phyloP scores from a whole-genome alignment of 768 basidiomycete genomes.

The Vishniacozyma victoriae region DNA sequence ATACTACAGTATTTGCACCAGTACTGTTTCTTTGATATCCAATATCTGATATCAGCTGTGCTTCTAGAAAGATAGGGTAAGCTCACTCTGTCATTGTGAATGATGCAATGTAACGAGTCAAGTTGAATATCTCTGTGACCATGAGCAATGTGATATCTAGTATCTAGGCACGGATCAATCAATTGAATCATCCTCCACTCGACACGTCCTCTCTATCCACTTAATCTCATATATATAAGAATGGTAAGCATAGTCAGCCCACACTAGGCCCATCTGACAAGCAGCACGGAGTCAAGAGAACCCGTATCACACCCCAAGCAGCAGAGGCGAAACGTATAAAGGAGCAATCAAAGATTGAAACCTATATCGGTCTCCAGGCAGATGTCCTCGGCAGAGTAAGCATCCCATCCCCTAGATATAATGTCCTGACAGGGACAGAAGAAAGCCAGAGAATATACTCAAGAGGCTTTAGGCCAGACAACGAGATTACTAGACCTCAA shows the following conservation, averaged over 20 bases:
- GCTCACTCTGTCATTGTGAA: slow-evolving; percentile 36
- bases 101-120: neutral
- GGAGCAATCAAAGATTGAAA: slow-evolving; percentile 68
- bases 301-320: slow-evolving; percentile 35
- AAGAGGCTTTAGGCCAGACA: slow-evolving; percentile 71
- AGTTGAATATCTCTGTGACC: neutral
- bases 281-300: slow-evolving; percentile 49
- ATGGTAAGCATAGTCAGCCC: neutral
- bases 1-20: slow-evolving; percentile 97
- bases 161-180: too few species aligned
- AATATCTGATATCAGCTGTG: slow-evolving; percentile 30
- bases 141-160: too few species aligned
- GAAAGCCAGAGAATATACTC: slow-evolving; percentile 60
- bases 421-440: slow-evolving; percentile 53
- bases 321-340: slow-evolving; percentile 62
- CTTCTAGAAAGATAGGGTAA: neutral
- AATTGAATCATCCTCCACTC: neutral
- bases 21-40: slow-evolving; percentile 54
- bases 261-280: neutral
- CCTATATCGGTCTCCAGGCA: slow-evolving; percentile 64
- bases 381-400: slow-evolving; percentile 63
- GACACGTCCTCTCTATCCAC: neutral
- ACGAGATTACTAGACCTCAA: slow-evolving; percentile 71
- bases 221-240: too few species aligned
- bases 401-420: slow-evolving; percentile 7